These are phyloP conservation scores for Naganishia randhawae DNA, from an alignment of 768 basidiomycete species.

Conservation along the genomic window DNA sequence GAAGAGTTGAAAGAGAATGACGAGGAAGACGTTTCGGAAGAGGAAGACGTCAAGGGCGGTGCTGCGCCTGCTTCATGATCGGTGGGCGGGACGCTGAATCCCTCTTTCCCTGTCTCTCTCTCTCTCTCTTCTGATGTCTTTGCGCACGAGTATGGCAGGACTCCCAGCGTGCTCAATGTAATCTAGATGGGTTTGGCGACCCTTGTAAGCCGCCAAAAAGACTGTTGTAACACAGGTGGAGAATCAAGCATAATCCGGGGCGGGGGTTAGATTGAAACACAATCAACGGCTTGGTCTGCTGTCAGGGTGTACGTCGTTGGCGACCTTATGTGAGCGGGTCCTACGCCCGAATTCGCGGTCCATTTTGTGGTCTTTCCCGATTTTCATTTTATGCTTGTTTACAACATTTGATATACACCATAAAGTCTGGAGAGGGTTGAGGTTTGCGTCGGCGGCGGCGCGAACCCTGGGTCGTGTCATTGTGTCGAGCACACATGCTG, in stretches of 20 bases:
- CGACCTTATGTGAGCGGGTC: no score
- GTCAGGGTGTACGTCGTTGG: no score
- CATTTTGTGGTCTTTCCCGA: neutral
- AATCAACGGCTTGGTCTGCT: neutral
- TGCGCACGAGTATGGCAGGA: neutral
- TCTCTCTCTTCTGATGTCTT: no score
- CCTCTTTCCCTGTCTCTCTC: no score
- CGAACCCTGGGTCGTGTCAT: neutral
- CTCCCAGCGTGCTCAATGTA: neutral
- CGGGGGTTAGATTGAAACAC: neutral
- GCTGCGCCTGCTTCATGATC: neutral
- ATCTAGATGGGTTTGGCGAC: neutral
- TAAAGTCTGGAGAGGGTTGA: neutral
- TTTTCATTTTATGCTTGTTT: constrained; percentile 2
- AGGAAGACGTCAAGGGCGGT: constrained; percentile 51
- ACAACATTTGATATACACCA: neutral
- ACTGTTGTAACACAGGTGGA: constrained; percentile 5
- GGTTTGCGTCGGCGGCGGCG: neutral
- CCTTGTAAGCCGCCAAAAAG: neutral
- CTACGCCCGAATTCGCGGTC: no score
- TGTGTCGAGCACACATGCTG: neutral
- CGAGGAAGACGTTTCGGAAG: constrained; percentile 60
- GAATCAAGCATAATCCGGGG: neutral
- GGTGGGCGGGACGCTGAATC: no score
- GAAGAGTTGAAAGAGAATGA: constrained; percentile 57